A percentile compares a stretch with the other conserved stretches of the same genome.
Conservation (phyloP, 257 asterid species). For the Galeopsis tetrahit region DNA sequence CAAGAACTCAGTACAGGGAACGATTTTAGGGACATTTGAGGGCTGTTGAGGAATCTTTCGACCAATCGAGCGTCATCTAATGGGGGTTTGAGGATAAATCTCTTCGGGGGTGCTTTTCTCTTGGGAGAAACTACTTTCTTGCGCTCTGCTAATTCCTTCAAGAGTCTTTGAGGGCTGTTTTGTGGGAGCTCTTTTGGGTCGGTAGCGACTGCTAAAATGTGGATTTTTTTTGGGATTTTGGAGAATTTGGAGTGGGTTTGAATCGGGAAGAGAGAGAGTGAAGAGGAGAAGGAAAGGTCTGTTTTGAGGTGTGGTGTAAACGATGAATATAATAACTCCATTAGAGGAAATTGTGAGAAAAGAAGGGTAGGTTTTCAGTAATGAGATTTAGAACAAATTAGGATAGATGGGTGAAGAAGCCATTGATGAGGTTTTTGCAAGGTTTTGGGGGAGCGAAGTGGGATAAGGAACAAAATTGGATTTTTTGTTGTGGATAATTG, state of each 20-base stretch:
- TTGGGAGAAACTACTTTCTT: constrained; percentile 76
- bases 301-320: constrained; percentile 55
- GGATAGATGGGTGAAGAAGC: constrained; percentile 23
- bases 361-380: not conserved
- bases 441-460: constrained; percentile 42
- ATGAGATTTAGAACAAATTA: constrained; percentile 12
- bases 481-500: not conserved
- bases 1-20: constrained; percentile 96
- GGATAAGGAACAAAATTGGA: constrained; percentile 49
- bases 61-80: constrained; percentile 76
- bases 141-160: constrained; percentile 85
- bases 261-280: constrained; percentile 63
- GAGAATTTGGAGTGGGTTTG: constrained; percentile 60
- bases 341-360: constrained; percentile 11
- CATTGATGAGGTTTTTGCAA: constrained; percentile 55
- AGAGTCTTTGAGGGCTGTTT: constrained; percentile 90
- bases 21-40: constrained; percentile 78
- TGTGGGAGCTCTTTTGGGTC: constrained; percentile 88
- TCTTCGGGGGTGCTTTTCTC: constrained; percentile 67
- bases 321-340: constrained; percentile 77
- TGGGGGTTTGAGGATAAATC: constrained; percentile 89
- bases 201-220: constrained; percentile 59
- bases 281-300: constrained; percentile 74
- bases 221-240: constrained; percentile 40
- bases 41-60: constrained; percentile 91